Percentiles rank a stretch among this genome's conserved stretches.
phyloP scores from a whole-genome alignment of 768 basidiomycete species.

The Rhizopogon vulgaris region DNA sequence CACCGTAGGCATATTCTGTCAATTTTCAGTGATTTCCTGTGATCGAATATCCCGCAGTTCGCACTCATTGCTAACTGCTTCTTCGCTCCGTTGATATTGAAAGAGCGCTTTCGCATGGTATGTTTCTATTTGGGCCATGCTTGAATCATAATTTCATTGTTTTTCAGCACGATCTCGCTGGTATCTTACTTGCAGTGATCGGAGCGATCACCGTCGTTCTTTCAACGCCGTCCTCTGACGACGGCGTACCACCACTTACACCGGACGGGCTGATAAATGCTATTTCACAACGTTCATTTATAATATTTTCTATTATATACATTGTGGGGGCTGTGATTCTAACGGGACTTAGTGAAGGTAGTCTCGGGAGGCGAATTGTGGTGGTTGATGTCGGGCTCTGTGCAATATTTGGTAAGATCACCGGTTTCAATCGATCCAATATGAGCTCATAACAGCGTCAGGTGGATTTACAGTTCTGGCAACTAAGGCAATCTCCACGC shows the following conservation, averaged over 20 bases:
- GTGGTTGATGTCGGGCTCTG: constrained; percentile 86
- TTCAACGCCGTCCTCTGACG: constrained; percentile 65
- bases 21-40: background rate
- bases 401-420: constrained; percentile 65
- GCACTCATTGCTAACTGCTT: constrained; percentile 94
- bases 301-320: constrained; percentile 69
- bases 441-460: constrained; percentile 18
- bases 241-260: constrained; percentile 47
- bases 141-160: constrained; percentile 11
- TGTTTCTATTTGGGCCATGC: constrained; percentile 13
- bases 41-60: constrained; percentile 40
- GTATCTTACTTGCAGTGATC: constrained; percentile 73
- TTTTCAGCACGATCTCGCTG: constrained; percentile 65
- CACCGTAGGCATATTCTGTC: constrained; percentile 53
- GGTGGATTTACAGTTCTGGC: constrained; percentile 94
- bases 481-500: constrained; percentile 86
- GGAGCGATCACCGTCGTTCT: constrained; percentile 94
- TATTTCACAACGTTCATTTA: constrained; percentile 64
- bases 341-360: constrained; percentile 58
- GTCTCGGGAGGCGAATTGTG: constrained; percentile 59
- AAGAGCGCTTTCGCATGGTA: constrained; percentile 78
- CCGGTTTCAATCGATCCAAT: background rate
- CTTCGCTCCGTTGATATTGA: constrained; percentile 81
- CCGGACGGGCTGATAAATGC: constrained; percentile 63
- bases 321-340: constrained; percentile 51